Conservation (phyloP, 768 basidiomycete genomes). For the Macrolepiota dolichaula region DNA sequence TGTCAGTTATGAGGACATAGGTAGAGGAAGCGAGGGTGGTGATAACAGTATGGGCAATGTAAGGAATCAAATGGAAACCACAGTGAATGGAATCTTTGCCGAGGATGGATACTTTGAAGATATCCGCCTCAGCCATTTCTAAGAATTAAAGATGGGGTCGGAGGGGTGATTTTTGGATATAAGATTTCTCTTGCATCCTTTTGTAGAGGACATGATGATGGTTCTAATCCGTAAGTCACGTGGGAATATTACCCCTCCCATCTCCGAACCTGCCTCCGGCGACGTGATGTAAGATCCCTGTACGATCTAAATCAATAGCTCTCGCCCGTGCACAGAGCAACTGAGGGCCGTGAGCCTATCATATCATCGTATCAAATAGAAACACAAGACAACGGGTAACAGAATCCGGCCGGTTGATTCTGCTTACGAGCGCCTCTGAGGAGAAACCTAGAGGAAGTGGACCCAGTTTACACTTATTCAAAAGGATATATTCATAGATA, state of each 20-base stretch:
- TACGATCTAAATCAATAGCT: not conserved
- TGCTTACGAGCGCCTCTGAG: not conserved
- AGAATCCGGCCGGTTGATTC: not conserved
- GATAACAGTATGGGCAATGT: conserved; percentile 78
- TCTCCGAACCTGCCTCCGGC: not conserved
- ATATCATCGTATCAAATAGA: not conserved
- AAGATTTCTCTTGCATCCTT: conserved; percentile 5
- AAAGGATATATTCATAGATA: not conserved
- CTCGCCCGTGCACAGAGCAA: conserved; percentile 2
- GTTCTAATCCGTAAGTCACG: conserved; percentile 7
- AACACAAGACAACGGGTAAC: conserved; percentile 8
- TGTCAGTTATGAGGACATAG: conserved; percentile 92
- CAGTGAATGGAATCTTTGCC: conserved; percentile 87
- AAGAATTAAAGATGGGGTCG: not conserved
- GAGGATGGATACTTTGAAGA: conserved; percentile 80
- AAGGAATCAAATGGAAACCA: conserved; percentile 87
- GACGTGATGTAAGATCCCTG: not conserved
- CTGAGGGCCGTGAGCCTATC: not conserved
- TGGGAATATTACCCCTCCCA: conserved; percentile 4
- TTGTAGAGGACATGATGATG: conserved; percentile 11
- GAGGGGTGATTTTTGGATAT: conserved; percentile 7
- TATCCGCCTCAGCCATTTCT: conserved; percentile 40
- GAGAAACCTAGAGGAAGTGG: not conserved
- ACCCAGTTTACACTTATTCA: conserved; percentile 4
- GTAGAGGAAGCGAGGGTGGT: conserved; percentile 70